Conservation (phyloP, 148 eudicot genomes). For the Polygonum aviculare region DNA sequence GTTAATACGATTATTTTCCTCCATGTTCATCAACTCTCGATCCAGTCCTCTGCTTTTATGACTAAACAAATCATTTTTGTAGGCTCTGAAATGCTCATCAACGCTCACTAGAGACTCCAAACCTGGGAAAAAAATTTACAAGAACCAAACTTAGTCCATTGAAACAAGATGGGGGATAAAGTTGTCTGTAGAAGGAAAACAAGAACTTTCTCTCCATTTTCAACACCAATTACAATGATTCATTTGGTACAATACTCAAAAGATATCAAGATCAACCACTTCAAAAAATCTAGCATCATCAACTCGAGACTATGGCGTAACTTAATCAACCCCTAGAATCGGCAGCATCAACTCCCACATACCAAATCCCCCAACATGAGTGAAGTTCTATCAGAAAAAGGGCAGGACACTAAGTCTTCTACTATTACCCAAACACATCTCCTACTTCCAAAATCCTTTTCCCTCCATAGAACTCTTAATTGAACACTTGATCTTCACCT, state of each 20-base stretch:
- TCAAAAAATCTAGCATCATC: background rate
- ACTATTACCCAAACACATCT: background rate
- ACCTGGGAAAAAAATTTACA: constrained; percentile 31
- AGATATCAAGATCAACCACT: background rate
- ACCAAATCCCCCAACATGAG: background rate
- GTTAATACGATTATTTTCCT: constrained; percentile 61
- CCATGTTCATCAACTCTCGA: constrained; percentile 58
- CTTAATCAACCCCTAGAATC: background rate
- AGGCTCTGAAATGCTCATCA: constrained; percentile 47
- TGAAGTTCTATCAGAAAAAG: background rate
- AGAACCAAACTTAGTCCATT: background rate
- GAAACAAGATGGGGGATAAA: background rate
- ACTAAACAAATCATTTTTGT: constrained; percentile 73
- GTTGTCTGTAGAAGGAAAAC: background rate
- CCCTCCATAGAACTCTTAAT: background rate
- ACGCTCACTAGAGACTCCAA: constrained; percentile 49
- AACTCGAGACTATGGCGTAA: background rate
- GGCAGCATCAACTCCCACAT: background rate
- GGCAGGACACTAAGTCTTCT: background rate
- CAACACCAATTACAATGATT: background rate
- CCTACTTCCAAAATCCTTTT: background rate
- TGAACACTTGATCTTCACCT: background rate
- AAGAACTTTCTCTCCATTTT: background rate
- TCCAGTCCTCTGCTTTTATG: constrained; percentile 67
- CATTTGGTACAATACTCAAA: background rate